Evolutionary conservation across 225 moss, liverwort and hornwort genomes (phyloP).

Genomic region (Bryoerythrophyllum caledonicum): DNA sequence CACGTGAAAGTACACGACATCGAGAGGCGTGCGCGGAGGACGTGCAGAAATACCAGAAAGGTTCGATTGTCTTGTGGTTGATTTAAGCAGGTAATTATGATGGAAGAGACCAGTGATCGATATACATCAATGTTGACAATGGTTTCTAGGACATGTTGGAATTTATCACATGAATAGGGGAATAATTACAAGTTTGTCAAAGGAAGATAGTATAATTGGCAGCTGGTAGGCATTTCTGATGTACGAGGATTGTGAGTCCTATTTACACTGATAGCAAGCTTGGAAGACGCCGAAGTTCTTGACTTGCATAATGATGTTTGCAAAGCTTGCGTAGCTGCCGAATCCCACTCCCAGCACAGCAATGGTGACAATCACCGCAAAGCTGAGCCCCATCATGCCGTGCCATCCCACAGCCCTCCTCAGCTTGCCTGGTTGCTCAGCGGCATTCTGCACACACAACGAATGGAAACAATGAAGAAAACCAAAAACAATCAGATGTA

Average conservation of each 20-base stretch:
- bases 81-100: too few relatives aligned
- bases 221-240: too few relatives aligned
- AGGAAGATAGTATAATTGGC: too few relatives aligned
- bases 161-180: too few relatives aligned
- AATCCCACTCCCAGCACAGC: slow-evolving; percentile 44
- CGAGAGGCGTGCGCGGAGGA: not conserved
- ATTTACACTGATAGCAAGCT: slow-evolving; percentile 54
- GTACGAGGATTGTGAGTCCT: not conserved
- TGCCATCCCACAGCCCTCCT: slow-evolving; percentile 32
- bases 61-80: too few relatives aligned
- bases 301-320: slow-evolving; percentile 39
- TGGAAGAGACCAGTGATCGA: too few relatives aligned
- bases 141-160: too few relatives aligned
- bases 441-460: slow-evolving; percentile 29
- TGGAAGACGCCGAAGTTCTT: slow-evolving; percentile 48
- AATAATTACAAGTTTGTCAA: too few relatives aligned
- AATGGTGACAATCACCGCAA: slow-evolving; percentile 27
- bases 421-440: slow-evolving; percentile 42
- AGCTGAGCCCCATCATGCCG: slow-evolving; percentile 27
- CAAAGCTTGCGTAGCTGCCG: slow-evolving; percentile 49
- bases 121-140: too few relatives aligned
- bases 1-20: not conserved
- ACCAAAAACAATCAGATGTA: too few relatives aligned
- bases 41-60: too few relatives aligned
- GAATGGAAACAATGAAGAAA: too few relatives aligned